These are phyloP conservation scores for Laburnicola sp. DNA, from an alignment of 2,329 filamentous ascomycete genomes.

Conservation along the genomic window DNA sequence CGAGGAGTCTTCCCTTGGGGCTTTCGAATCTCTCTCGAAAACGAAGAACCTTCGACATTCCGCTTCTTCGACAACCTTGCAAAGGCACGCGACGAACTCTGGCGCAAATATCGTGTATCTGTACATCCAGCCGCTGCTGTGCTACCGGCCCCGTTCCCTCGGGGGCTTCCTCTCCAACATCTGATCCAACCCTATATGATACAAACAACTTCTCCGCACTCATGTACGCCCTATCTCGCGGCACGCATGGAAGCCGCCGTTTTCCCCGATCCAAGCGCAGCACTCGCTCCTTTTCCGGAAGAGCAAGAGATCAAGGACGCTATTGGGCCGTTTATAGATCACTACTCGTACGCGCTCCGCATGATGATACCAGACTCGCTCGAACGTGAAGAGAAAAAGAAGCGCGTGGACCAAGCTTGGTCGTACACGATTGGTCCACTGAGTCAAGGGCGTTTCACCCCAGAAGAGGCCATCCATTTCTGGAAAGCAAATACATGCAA, in stretches of 20 bases:
- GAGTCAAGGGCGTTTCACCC: constrained; percentile 30
- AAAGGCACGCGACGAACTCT: constrained; percentile 36
- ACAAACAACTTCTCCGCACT: constrained; percentile 9
- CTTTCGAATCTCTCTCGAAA: not conserved
- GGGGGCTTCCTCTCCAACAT: constrained; percentile 40
- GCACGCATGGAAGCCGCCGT: constrained; percentile 23
- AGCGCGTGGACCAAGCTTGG: constrained; percentile 30
- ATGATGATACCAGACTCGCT: constrained; percentile 24
- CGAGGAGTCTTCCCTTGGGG: constrained; percentile 14
- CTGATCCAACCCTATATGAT: constrained; percentile 26
- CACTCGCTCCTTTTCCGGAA: constrained; percentile 20
- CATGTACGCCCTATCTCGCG: constrained; percentile 30
- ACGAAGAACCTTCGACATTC: constrained; percentile 24
- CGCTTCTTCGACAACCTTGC: constrained; percentile 45
- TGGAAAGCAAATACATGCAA: constrained; percentile 23
- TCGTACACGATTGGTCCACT: constrained; percentile 31
- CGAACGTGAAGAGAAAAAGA: constrained; percentile 14
- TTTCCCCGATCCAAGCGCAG: constrained; percentile 24
- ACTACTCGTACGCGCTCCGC: constrained; percentile 32
- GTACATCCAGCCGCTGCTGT: constrained; percentile 24
- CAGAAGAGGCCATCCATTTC: constrained; percentile 33
- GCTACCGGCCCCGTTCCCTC: constrained; percentile 35
- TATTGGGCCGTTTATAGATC: constrained; percentile 42
- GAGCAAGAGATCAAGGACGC: constrained; percentile 29
- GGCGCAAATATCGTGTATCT: constrained; percentile 30